Evolutionary conservation across 495 filamentous ascomycete species (phyloP).

Genomic region (Daldinia decipiens): DNA sequence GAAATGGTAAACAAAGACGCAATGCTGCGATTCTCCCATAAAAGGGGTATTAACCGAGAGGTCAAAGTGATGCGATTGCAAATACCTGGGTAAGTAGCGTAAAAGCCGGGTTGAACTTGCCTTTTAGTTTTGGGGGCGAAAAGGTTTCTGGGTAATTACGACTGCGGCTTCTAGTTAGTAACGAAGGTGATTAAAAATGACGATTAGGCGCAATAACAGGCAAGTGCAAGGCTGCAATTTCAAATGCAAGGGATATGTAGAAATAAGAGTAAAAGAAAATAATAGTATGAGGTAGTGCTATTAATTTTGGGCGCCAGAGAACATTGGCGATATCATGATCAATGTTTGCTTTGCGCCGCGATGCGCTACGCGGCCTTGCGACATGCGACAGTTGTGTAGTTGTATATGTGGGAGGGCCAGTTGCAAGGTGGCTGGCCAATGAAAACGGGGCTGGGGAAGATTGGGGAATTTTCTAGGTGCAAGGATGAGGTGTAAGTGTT

Average conservation of each 20-base stretch:
- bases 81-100: too few relatives aligned
- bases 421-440: slow-evolving; percentile 33
- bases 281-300: not conserved
- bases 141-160: not conserved
- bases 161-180: slow-evolving; percentile 16
- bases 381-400: slow-evolving; percentile 15
- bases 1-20: not conserved
- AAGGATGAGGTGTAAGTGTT: slow-evolving; percentile 11
- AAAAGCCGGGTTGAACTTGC: not conserved
- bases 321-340: not conserved
- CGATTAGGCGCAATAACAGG: not conserved
- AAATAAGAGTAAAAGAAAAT: not conserved
- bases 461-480: slow-evolving; percentile 12
- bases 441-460: slow-evolving; percentile 8
- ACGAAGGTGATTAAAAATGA: not conserved
- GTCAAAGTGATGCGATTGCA: slow-evolving; percentile 2
- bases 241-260: not conserved
- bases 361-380: slow-evolving; percentile 24
- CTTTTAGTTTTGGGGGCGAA: not conserved
- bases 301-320: not conserved
- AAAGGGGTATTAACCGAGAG: not conserved
- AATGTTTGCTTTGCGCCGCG: slow-evolving; percentile 21
- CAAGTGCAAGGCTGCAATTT: not conserved
- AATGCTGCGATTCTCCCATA: not conserved
- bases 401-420: not conserved